Conservation (phyloP, 2,329 filamentous ascomycete genomes). For the Trichophyton equinum region DNA sequence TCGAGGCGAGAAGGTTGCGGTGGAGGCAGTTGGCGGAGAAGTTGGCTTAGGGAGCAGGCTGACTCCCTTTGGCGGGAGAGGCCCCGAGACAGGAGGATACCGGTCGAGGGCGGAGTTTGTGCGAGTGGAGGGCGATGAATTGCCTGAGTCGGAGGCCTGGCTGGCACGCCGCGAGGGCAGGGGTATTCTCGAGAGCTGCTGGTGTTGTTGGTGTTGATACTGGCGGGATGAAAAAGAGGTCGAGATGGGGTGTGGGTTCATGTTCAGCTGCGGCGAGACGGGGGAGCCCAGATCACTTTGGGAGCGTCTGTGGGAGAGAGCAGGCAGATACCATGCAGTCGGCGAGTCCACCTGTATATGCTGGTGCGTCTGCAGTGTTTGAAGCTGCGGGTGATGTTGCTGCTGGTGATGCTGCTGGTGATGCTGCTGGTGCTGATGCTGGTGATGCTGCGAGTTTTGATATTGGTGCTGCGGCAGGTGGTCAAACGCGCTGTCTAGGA, state of each 20-base stretch:
- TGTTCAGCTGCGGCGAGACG: conserved; percentile 21
- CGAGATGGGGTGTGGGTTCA: conserved; percentile 8
- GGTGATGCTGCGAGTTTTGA: not conserved
- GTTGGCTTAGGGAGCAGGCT: conserved; percentile 33
- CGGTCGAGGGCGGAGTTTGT: conserved; percentile 23
- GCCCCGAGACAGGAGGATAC: conserved; percentile 19
- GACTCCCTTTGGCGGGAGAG: conserved; percentile 28
- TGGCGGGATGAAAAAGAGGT: not conserved
- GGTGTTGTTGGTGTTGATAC: not conserved
- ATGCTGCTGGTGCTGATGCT: too few species aligned
- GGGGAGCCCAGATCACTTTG: conserved; percentile 46
- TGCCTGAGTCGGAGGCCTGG: conserved; percentile 31
- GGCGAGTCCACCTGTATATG: not conserved
- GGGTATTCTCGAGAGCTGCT: conserved; percentile 34
- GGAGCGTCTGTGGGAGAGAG: conserved; percentile 26
- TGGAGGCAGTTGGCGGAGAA: conserved; percentile 13
- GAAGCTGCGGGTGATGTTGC: too few species aligned
- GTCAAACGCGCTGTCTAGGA: not conserved
- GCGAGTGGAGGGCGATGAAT: conserved; percentile 24
- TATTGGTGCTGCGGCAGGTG: not conserved
- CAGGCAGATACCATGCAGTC: conserved; percentile 7
- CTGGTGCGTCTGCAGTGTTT: not conserved
- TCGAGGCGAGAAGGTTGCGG: not conserved
- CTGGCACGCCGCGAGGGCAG: conserved; percentile 30
- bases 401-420: too few species aligned